Base-by-base conservation (phyloP, 177 flowering plant genomes). In the Vitis hybrid region DNA sequence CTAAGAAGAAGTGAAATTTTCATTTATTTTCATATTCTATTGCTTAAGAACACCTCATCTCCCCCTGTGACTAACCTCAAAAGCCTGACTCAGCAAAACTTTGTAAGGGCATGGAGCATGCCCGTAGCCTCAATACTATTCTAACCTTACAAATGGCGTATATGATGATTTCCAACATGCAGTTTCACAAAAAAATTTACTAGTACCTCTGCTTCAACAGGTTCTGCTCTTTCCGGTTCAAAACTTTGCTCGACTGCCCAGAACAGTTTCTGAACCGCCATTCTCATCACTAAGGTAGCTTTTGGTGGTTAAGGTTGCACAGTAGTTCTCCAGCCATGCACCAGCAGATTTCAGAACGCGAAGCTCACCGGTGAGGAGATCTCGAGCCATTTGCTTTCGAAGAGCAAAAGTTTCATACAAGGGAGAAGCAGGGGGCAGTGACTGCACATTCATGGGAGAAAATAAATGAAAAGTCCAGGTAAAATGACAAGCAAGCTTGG, bases 291-390 rank as follows among this genome's bases (percentile, higher is more conserved):
- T 28, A 28, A 28, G 8, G n/a, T 7, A 31, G 52, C 20, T 31
- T 24, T 62, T 66, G 4, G 67, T 28, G 2, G 78, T 75, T 73
- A 82, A 77, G 44, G 71, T 67, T 47, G 71, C 51, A 76, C 91
- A 87, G 70, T 94, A 92, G 44, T 77, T 81, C 69, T 78, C 66
- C 66, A 94, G 80, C 95, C 97, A 92, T 13, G 77, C 76, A 59
- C 80, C 67, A 66, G 94, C 97, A 74, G 92, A 88, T 63, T 81
- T 73, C 61, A 94, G 80, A 59, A 90, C 81, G 33, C 90, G 86
- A 59, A 90, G 87, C 80, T 94, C 94, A 2, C 98, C 94, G 1
- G 67, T 24, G n/a, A 92, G 89, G 47, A 94, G 94, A 85, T 89
- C 85, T 4, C 28, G 78, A 51, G 95, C 92, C 87, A 92, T 82